phyloP scores from a whole-genome alignment of 352 stramenopile genomes.

The Globisporangium sylvaticum region DNA sequence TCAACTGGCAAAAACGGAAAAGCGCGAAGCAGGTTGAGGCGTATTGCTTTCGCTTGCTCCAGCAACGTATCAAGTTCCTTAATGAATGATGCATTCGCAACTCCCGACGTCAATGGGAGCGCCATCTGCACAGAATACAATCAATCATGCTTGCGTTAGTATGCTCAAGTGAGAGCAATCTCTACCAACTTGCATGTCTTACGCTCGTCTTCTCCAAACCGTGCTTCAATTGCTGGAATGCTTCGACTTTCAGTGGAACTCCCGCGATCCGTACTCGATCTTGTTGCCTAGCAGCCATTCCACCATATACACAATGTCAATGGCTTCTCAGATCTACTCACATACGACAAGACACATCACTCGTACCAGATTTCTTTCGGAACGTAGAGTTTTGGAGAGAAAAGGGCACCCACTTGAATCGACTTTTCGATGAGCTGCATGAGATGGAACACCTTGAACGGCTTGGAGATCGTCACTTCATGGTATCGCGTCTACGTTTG shows the following conservation, averaged over 20 bases:
- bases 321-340: background rate
- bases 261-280: constrained; percentile 60
- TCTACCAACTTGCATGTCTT: background rate
- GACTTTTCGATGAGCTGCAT: constrained; percentile 82
- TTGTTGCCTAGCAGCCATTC: constrained; percentile 35
- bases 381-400: constrained; percentile 69
- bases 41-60: constrained; percentile 39
- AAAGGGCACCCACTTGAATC: constrained; percentile 68
- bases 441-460: constrained; percentile 72
- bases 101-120: constrained; percentile 43
- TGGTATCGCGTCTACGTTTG: constrained; percentile 45
- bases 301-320: background rate
- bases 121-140: constrained; percentile 33
- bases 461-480: constrained; percentile 44
- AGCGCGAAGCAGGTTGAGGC: constrained; percentile 44
- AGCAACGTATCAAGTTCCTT: constrained; percentile 59
- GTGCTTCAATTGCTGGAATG: constrained; percentile 67
- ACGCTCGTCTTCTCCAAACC: constrained; percentile 66
- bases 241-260: constrained; percentile 53
- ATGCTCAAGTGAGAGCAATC: background rate
- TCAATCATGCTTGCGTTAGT: background rate
- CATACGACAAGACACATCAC: background rate
- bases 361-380: constrained; percentile 73
- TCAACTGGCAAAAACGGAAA: constrained; percentile 55
- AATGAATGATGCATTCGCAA: constrained; percentile 40